Evolutionary conservation across 2,329 filamentous ascomycete species (phyloP).

Genomic region (Neophaeococcomyces mojaviensis): DNA sequence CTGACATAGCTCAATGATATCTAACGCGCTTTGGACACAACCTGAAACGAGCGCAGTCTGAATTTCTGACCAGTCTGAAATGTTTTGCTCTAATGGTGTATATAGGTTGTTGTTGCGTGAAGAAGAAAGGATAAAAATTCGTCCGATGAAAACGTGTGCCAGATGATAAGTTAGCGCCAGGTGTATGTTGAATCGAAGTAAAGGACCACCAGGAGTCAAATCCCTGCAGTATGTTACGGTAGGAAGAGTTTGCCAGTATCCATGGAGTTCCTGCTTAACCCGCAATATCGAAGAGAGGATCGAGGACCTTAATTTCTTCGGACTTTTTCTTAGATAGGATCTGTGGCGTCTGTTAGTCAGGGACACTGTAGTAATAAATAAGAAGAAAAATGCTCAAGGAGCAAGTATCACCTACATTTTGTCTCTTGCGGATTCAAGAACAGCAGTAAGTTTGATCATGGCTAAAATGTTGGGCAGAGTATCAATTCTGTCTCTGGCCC

Average conservation of each 20-base stretch:
- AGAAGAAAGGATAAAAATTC: conserved; percentile 41
- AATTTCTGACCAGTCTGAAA: neutral
- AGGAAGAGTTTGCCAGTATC: conserved; percentile 1
- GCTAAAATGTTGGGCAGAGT: conserved; percentile 34
- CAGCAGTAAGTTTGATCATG: conserved; percentile 18
- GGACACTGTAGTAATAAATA: neutral
- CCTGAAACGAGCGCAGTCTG: conserved; percentile 22
- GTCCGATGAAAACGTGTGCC: conserved; percentile 43
- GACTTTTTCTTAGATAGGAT: conserved; percentile 14
- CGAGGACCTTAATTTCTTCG: neutral
- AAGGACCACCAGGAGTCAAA: conserved; percentile 12
- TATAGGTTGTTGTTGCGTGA: neutral
- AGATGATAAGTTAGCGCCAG: conserved; percentile 40
- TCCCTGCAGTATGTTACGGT: conserved; percentile 4
- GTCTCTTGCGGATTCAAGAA: conserved; percentile 21
- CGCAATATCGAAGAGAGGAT: neutral
- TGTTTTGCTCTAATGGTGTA: conserved; percentile 1
- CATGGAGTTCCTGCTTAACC: neutral
- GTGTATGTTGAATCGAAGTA: conserved; percentile 19
- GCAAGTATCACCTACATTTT: conserved; percentile 20
- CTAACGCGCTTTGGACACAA: conserved; percentile 25
- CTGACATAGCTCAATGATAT: conserved; percentile 24
- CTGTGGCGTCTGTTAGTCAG: conserved; percentile 3
- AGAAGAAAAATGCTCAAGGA: too few species aligned
- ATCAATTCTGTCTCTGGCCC: conserved; percentile 17